Evolutionary conservation across 257 asterid genomes (phyloP).

Genomic region (Solanum tarapatanum): DNA sequence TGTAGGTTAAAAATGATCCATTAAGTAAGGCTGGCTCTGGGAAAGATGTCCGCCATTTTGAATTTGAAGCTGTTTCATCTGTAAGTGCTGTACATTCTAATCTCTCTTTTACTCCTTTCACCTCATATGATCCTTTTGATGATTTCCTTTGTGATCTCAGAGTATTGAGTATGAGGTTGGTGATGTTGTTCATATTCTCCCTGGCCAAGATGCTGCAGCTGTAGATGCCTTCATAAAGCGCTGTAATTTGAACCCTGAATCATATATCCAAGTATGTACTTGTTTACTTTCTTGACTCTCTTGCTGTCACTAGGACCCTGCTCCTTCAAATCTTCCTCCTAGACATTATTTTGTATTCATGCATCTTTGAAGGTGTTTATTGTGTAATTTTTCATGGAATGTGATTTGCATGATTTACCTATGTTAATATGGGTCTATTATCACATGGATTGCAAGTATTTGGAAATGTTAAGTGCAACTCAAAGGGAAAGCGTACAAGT

Average conservation of each 20-base stretch:
- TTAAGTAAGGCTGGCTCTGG: conserved; percentile 44
- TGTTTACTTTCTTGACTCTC: conserved; percentile 1
- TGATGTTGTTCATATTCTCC: conserved; percentile 86
- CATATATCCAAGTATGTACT: conserved; percentile 65
- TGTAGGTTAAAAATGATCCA: conserved; percentile 44
- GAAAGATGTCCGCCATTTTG: conserved; percentile 84
- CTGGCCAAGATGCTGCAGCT: conserved; percentile 64
- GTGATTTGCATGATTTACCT: background rate
- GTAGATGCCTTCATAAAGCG: conserved; percentile 75
- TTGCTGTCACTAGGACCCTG: background rate
- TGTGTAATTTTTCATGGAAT: background rate
- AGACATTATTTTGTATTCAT: background rate
- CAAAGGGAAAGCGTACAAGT: background rate
- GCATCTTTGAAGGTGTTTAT: background rate
- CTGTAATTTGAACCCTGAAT: conserved; percentile 73
- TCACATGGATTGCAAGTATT: background rate
- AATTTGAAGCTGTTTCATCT: conserved; percentile 84
- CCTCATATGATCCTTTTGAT: background rate
- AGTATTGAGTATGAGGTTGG: conserved; percentile 74
- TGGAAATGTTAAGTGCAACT: background rate
- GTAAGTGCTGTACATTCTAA: conserved; percentile 39
- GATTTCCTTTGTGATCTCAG: conserved; percentile 25
- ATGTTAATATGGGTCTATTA: background rate
- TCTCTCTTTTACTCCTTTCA: background rate
- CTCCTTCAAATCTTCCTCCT: background rate